Base-by-base conservation (phyloP, 1,139 yeast species). In the Cylindricascospora bacillispora region DNA sequence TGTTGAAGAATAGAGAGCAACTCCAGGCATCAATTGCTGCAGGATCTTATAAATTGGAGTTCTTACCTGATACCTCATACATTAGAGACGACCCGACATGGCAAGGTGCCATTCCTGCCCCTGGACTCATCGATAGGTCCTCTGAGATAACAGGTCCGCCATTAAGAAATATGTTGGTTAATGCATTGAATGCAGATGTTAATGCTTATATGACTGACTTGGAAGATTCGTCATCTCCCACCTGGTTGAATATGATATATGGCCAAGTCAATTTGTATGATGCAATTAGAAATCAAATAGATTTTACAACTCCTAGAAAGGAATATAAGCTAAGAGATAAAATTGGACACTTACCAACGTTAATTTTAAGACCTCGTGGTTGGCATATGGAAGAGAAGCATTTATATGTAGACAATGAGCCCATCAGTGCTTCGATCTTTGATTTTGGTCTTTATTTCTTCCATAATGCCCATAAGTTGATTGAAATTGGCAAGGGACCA, bases 171-270 rank as follows among this genome's bases (percentile, higher is more conserved):
- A 83, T 83, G 94, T 78, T 83, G 44, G 79, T 83, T 55, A 83
- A 82, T 51, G 94, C 94, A 13, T 69, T 83, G 53, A 83, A 83
- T 62, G 74, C 93, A 5, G 70, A 70, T 34, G 94, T 82, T 27
- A 82, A 78, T 51, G 80, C 93, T 30, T 83, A 83, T 58, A 83
- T 83, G 95, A 76, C 92, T 30, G 95, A 83, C 60, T 79, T 83
- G 44, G 95, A 83, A 59, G 95, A 83, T 60, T 80, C 93, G 22
- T 75, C 83, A 46, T 76, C 95, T 25, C 97, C 97, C 44, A 85
- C 95, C 20, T 85, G 95, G 95, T 62, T 61, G 45, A 82, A 82
- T 58, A 70, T 81, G 66, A 71, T 80, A 37, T 64, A 70, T 43
- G 97, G 95, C 35, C 97, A 85, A 62, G 81, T 78, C 44, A 83